Base-by-base conservation (phyloP, 2,329 filamentous ascomycete genomes). In the Thermochaetoides dissita region DNA sequence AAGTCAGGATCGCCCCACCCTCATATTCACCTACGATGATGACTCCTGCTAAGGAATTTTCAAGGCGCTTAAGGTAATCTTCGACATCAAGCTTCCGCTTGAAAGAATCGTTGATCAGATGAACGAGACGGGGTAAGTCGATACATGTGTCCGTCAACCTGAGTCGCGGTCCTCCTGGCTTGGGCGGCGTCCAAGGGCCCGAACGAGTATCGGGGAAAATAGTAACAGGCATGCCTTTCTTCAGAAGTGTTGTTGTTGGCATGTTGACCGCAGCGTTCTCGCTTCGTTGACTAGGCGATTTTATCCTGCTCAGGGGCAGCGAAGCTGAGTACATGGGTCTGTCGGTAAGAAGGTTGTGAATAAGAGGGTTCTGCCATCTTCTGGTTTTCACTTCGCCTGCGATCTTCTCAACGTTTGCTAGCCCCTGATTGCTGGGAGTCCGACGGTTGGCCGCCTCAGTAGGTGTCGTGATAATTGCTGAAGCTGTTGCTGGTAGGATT, bases 1-100 rank as follows among this genome's bases (percentile, higher is more conserved):
- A 98, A 0, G 91, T 98, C 12, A 96, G 66, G 36, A 98, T 82
- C 2, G 91, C 91, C 1, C 86, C 88, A 40, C 91, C 91, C 67
- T 98, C 91, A 61, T 98, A 98, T 55, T 94, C 84, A 6, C 91
- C 91, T 0, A 89, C 91, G 39, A 98, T 84, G 49, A 98, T 95
- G 42, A 98, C 70, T 3, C 89, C 91, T 0, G 91, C 91, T 9
- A 96, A 71, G 30, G 81, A 83, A 41, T 81, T 72, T 40, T 83
- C 74, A 41, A 96, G 78, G n/a, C 91, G 79, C 10, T 72, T 62
- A 10, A 98, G 67, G 56, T 96, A 98, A 58, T 89, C 75, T 17
- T 81, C 66, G 0, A 89, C 76, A 56, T 98, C 84, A 3, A 98
- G 72, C 56, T 83, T 83, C 34, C 88, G 76, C 44, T 78, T 75